A percentile compares a stretch with the other conserved stretches of the same genome.
Conservation (phyloP, 2,329 filamentous ascomycete genomes). For the Aspergillus sp. region DNA sequence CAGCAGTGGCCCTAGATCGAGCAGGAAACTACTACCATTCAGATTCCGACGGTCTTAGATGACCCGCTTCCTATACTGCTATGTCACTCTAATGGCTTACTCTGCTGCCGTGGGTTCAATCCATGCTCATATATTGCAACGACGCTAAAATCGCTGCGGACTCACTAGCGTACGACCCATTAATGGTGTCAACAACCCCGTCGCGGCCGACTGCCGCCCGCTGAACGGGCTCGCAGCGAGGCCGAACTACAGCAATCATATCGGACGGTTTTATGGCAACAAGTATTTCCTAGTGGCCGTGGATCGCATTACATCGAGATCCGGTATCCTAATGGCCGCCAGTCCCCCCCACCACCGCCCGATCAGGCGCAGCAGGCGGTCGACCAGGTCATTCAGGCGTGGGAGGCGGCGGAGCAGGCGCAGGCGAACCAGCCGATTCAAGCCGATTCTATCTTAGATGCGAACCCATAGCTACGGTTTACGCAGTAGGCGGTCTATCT, state of each 20-base stretch:
- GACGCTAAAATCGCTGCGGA: not conserved
- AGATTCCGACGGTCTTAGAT: not conserved
- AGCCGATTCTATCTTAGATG: not conserved
- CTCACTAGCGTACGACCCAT: not conserved
- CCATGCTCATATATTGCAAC: not conserved
- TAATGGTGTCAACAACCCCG: not conserved
- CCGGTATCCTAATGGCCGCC: not conserved
- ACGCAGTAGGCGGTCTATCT: not conserved
- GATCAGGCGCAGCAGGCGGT: too few species aligned
- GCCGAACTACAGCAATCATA: not conserved
- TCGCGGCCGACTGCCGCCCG: not conserved
- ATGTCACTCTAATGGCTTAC: not conserved
- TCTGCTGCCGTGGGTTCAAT: not conserved
- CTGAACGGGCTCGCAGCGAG: not conserved
- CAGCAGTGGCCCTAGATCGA: not conserved
- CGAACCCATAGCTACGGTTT: not conserved
- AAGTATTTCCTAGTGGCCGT: not conserved
- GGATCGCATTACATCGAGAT: not conserved
- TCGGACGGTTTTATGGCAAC: not conserved
- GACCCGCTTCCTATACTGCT: not conserved
- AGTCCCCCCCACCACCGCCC: not conserved
- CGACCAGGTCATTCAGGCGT: not conserved
- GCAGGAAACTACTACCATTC: not conserved
- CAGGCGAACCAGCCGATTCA: not conserved
- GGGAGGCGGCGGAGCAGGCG: not conserved